Evolutionary conservation across 306 rosid genomes (phyloP).

Genomic region (Vachellia pachyceras): DNA sequence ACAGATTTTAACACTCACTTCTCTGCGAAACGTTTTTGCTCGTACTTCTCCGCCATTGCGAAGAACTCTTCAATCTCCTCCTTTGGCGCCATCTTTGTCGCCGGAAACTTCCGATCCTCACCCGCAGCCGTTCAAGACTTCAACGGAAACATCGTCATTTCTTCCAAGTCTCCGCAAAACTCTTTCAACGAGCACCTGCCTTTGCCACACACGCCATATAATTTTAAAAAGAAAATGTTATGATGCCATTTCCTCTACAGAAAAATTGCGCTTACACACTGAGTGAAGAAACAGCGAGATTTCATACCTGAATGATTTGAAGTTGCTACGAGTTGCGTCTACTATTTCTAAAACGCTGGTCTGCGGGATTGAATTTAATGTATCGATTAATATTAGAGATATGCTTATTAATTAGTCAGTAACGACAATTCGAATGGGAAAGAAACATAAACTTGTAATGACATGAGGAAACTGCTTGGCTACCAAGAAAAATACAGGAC

Average conservation of each 20-base stretch:
- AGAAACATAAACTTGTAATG: neutral
- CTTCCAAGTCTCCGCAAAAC: conserved; percentile 57
- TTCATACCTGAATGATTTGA: conserved; percentile 61
- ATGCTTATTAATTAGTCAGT: neutral
- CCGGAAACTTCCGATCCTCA: conserved; percentile 10
- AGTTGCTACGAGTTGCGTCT: conserved; percentile 42
- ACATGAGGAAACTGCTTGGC: neutral
- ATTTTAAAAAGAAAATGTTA: neutral
- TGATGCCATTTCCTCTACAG: conserved; percentile 14
- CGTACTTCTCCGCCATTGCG: conserved; percentile 72
- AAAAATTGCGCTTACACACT: conserved; percentile 3
- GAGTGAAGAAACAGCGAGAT: conserved; percentile 18
- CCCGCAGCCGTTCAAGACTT: conserved; percentile 31
- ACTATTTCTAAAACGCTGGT: conserved; percentile 64
- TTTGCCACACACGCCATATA: conserved; percentile 32
- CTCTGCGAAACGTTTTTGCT: conserved; percentile 72
- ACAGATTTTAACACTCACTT: conserved; percentile 57
- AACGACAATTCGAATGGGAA: conserved; percentile 14
- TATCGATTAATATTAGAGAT: conserved; percentile 34
- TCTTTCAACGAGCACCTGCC: conserved; percentile 53
- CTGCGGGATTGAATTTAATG: conserved; percentile 48
- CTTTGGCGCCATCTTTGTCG: conserved; percentile 47
- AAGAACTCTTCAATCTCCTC: conserved; percentile 87
- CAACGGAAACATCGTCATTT: conserved; percentile 30
- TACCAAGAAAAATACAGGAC: conserved; percentile 39